A percentile compares a stretch with the other conserved stretches of the same genome.
Evolutionary conservation across 108 stramenopile genomes (phyloP).

Genomic region (Cyclotella choctawhatcheeana): DNA sequence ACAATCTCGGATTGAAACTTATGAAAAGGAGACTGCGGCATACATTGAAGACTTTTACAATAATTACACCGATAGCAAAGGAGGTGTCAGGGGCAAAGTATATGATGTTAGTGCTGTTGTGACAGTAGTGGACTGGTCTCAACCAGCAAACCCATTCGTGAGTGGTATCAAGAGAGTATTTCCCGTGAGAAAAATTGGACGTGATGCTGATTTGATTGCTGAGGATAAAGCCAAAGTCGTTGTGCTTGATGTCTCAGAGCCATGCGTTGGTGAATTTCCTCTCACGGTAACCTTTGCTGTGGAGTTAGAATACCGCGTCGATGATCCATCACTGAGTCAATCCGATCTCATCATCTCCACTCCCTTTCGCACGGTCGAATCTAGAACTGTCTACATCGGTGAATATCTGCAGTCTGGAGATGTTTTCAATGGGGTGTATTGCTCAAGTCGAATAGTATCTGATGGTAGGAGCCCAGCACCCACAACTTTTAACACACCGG

Average conservation of each 20-base stretch:
- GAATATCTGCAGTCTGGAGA: slow-evolving; percentile 19
- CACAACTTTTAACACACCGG: not conserved
- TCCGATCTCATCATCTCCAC: slow-evolving; percentile 31
- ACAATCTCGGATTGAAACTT: not conserved
- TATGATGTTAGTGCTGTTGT: slow-evolving; percentile 2
- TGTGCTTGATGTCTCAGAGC: slow-evolving; percentile 27
- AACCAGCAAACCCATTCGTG: not conserved
- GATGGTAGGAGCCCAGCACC: slow-evolving; percentile 3
- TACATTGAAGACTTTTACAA: slow-evolving; percentile 43
- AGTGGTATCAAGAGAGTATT: not conserved
- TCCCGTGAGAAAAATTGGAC: not conserved
- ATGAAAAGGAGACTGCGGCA: slow-evolving; percentile 18
- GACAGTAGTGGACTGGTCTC: slow-evolving; percentile 2
- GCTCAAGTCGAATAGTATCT: slow-evolving; percentile 23
- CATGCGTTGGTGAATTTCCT: slow-evolving; percentile 23
- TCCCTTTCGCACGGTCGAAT: slow-evolving; percentile 35
- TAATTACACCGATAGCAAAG: not conserved
- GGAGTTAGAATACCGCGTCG: slow-evolving; percentile 26
- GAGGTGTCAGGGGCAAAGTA: slow-evolving; percentile 11
- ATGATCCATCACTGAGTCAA: not conserved
- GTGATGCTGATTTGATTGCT: not conserved
- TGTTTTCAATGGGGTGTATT: slow-evolving; percentile 25
- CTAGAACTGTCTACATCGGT: slow-evolving; percentile 25
- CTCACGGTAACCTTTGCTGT: slow-evolving; percentile 30
- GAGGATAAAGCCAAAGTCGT: slow-evolving; percentile 17